Conservation (phyloP, 352 stramenopile genomes). For the Globisporangium ultimum region DNA sequence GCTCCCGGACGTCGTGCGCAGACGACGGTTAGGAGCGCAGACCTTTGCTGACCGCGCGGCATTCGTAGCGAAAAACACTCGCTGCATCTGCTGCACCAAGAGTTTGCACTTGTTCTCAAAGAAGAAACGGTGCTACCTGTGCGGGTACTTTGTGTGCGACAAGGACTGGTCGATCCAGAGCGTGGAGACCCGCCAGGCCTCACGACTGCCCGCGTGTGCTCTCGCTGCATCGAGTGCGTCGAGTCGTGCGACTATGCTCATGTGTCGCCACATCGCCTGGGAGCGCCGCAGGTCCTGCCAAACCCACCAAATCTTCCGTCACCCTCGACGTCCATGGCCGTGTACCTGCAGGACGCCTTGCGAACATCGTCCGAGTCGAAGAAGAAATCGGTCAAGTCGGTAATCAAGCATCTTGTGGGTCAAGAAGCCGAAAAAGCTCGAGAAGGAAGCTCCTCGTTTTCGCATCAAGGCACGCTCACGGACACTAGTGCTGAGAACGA, state of each 20-base stretch:
- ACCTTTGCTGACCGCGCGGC: conserved; percentile 38
- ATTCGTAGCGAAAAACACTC: conserved; percentile 44
- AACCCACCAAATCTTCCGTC: not conserved
- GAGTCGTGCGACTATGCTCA: conserved; percentile 47
- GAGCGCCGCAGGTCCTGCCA: conserved; percentile 18
- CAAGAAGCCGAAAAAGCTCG: conserved; percentile 26
- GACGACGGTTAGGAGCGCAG: conserved; percentile 56
- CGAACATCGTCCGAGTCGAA: conserved; percentile 18
- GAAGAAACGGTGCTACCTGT: conserved; percentile 36
- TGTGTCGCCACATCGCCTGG: conserved; percentile 27
- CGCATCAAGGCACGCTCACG: conserved; percentile 1
- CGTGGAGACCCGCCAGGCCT: conserved; percentile 25
- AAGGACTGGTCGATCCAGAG: conserved; percentile 31
- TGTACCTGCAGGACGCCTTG: conserved; percentile 20
- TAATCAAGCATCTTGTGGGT: conserved; percentile 56
- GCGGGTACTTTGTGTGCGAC: conserved; percentile 36
- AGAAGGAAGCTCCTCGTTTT: conserved; percentile 3
- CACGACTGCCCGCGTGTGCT: conserved; percentile 43
- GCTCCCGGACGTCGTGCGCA: conserved; percentile 32
- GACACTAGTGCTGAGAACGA: conserved; percentile 10
- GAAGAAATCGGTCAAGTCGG: conserved; percentile 44
- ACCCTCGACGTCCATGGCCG: conserved; percentile 13
- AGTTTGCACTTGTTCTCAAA: conserved; percentile 29
- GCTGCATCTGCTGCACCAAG: conserved; percentile 58
- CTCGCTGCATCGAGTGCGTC: conserved; percentile 48